phyloP scores from a whole-genome alignment of 1,139 yeast species.

The Sugiyamaella japonica region DNA sequence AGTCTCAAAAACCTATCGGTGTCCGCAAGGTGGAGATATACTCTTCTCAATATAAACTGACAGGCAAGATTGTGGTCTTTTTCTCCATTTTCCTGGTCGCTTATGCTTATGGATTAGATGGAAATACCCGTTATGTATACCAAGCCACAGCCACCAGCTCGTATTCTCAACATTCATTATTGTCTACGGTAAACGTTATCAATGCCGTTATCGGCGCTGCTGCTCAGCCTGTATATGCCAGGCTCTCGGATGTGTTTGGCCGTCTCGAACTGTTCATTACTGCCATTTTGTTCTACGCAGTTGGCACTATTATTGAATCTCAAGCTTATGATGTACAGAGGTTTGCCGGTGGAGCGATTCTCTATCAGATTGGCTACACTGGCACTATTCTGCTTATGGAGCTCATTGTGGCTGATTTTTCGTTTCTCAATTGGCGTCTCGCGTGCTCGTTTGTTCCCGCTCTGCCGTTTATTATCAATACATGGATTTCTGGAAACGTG shows the following conservation, averaged over 20 bases:
- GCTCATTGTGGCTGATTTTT: slow-evolving; percentile 63
- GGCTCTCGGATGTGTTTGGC: slow-evolving; percentile 70
- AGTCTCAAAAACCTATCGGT: slow-evolving; percentile 31
- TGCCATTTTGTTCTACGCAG: slow-evolving; percentile 58
- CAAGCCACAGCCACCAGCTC: slow-evolving; percentile 58
- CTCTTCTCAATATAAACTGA: slow-evolving; percentile 38
- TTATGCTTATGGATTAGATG: slow-evolving; percentile 68
- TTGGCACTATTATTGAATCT: slow-evolving; percentile 72
- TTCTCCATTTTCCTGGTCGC: slow-evolving; percentile 58
- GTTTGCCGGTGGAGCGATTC: slow-evolving; percentile 71
- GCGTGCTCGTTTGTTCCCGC: slow-evolving; percentile 63
- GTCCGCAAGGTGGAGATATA: slow-evolving; percentile 42
- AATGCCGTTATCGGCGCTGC: slow-evolving; percentile 69
- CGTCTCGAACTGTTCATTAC: slow-evolving; percentile 57
- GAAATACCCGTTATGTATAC: slow-evolving; percentile 51
- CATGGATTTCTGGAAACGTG: slow-evolving; percentile 71
- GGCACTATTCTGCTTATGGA: slow-evolving; percentile 60
- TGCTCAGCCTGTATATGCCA: slow-evolving; percentile 67
- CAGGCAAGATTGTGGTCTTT: slow-evolving; percentile 46
- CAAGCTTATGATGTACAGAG: slow-evolving; percentile 64
- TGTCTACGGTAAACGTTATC: slow-evolving; percentile 65
- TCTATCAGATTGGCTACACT: slow-evolving; percentile 69
- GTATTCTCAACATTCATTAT: slow-evolving; percentile 57
- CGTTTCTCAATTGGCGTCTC: slow-evolving; percentile 70
- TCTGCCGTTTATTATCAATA: slow-evolving; percentile 68